Evolutionary conservation across 208 protist genomes (phyloP), one percentile per base, ranked within the genome.

Genomic region (Acanthamoeba triangularis): DNA sequence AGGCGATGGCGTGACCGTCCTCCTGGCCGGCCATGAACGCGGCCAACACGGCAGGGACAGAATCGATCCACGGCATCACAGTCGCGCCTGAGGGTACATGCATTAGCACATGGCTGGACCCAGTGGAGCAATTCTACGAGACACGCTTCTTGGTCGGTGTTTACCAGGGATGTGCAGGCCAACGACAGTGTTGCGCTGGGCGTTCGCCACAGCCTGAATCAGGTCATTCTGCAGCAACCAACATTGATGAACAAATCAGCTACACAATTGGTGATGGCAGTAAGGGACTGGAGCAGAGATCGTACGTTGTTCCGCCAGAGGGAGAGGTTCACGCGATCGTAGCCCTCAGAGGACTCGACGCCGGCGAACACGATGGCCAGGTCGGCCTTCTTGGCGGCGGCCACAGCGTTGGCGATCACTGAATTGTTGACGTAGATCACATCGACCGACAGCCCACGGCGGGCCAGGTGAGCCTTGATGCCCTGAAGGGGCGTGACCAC

Each of bases 21-120:
- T 95, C 97, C 30, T 96, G 95, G 33, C 96, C 96, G 49, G 96
- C 88, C 18, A 97, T 87, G 35, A 88, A 96, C 28, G 84, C 90
- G 35, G 90, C 82, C 23, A 97, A 11, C 10, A 97, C 95, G 41
- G 96, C 94, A 28, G 54, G 13, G 4, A 97, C 95, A 20, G 80
- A 35, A 30, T 63, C 30, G 67, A 47, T 37, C 96, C 96, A 97
- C 35, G 96, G 96, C 95, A 96, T 97, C 30, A 97, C 8, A 1
- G 94, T 72, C 23, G 94, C 94, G n/a, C 95, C 95, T 82, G 16
- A n/a, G n/a, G n/a, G n/a, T n/a, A n/a, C n/a, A n/a, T n/a, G n/a
- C n/a, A n/a, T n/a, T n/a, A n/a, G n/a, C n/a, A n/a, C n/a, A n/a
- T n/a, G n/a, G n/a, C n/a, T n/a, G n/a, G n/a, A n/a, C n/a, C n/a